phyloP scores from a whole-genome alignment of 2,329 filamentous ascomycete genomes.

The Aspergillus fructus region DNA sequence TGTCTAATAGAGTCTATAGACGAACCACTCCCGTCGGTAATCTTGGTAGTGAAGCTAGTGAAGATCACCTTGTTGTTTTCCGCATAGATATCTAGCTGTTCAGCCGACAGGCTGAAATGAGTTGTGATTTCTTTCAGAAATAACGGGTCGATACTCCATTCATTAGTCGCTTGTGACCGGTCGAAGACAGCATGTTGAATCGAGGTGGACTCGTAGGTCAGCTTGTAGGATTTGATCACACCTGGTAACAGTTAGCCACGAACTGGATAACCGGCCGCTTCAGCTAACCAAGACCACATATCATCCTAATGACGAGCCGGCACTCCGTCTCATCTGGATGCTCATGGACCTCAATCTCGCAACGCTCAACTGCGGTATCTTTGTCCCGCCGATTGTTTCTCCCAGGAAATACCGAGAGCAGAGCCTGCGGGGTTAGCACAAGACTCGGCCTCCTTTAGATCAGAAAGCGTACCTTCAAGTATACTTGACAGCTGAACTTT shows the following conservation, averaged over 20 bases:
- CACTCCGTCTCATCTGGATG: conserved; percentile 57
- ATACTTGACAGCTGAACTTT: conserved; percentile 60
- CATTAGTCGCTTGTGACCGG: conserved; percentile 53
- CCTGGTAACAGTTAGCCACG: conserved; percentile 37
- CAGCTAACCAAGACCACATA: conserved; percentile 57
- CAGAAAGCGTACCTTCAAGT: conserved; percentile 50
- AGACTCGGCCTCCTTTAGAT: background rate
- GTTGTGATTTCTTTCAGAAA: conserved; percentile 62
- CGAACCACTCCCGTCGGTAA: conserved; percentile 59
- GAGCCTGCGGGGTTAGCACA: conserved; percentile 36
- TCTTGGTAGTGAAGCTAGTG: conserved; percentile 66
- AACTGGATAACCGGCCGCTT: background rate
- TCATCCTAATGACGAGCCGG: conserved; percentile 60
- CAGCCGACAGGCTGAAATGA: conserved; percentile 63
- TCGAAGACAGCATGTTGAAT: conserved; percentile 66
- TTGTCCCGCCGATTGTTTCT: conserved; percentile 56
- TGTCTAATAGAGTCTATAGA: background rate
- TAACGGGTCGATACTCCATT: conserved; percentile 59
- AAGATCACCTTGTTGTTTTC: conserved; percentile 60
- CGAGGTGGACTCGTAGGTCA: conserved; percentile 63
- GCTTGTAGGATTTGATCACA: conserved; percentile 64
- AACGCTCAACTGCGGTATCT: conserved; percentile 61
- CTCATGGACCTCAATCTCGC: conserved; percentile 61
- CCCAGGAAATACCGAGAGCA: conserved; percentile 64
- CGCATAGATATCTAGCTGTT: conserved; percentile 62